A percentile compares a stretch with the other conserved stretches of the same genome.
These are phyloP conservation scores for Komagataella kurtzmanii DNA, from an alignment of 805 yeast genomes.

Conservation along the genomic window DNA sequence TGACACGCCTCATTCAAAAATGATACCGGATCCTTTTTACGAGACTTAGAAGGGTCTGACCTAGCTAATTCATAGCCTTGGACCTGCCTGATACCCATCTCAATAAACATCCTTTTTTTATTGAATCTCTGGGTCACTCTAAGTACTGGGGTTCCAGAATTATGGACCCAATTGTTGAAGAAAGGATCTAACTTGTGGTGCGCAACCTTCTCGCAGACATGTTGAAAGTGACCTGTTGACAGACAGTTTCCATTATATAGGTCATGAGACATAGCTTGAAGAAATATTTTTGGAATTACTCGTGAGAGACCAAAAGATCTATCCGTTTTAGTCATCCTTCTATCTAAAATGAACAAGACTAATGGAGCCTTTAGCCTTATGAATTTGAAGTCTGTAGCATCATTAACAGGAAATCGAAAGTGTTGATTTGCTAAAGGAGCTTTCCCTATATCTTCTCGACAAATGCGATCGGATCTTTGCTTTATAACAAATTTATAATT, in stretches of 20 bases:
- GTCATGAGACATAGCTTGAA: slow-evolving; percentile 95
- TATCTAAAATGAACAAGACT: slow-evolving; percentile 71
- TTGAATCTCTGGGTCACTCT: slow-evolving; percentile 86
- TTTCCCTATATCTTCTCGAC: slow-evolving; percentile 63
- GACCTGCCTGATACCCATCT: slow-evolving; percentile 86
- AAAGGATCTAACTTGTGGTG: slow-evolving; percentile 72
- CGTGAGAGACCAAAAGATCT: slow-evolving; percentile 85
- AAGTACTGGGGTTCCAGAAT: slow-evolving; percentile 81
- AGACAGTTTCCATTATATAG: slow-evolving; percentile 59
- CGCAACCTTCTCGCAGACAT: slow-evolving; percentile 90
- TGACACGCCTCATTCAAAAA: slow-evolving; percentile 36
- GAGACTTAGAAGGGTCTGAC: neutral
- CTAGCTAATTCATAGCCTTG: slow-evolving; percentile 48
- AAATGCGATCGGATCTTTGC: slow-evolving; percentile 47
- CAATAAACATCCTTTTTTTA: slow-evolving; percentile 86
- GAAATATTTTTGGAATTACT: slow-evolving; percentile 78
- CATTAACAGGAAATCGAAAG: slow-evolving; percentile 46
- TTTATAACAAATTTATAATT: slow-evolving; percentile 67
- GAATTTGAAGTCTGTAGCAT: slow-evolving; percentile 49
- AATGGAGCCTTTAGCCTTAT: slow-evolving; percentile 73
- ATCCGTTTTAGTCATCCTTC: slow-evolving; percentile 93
- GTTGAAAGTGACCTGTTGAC: slow-evolving; percentile 76
- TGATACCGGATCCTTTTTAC: slow-evolving; percentile 7
- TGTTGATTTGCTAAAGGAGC: slow-evolving; percentile 71
- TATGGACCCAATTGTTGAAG: slow-evolving; percentile 88